These are phyloP conservation scores for Trichoderma reesei DNA, from an alignment of 495 filamentous ascomycete genomes.

Conservation along the genomic window DNA sequence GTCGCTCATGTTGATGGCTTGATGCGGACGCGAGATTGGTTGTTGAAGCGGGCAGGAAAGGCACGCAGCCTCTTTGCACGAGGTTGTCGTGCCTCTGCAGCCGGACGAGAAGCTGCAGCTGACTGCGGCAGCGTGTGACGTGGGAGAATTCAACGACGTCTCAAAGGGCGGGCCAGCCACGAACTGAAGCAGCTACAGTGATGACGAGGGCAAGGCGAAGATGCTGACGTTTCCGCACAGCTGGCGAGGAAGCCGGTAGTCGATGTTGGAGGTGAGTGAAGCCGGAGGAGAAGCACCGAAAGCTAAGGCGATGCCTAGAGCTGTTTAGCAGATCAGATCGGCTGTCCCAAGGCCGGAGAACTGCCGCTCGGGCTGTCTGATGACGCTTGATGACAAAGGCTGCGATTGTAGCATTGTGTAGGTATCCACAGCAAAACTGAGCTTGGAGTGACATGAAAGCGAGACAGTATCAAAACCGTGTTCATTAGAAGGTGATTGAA, in stretches of 20 bases:
- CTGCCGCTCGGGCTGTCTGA: neutral
- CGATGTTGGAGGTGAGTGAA: neutral
- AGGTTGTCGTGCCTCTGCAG: conserved; percentile 1
- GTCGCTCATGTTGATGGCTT: neutral
- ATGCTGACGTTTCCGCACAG: neutral
- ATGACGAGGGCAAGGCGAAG: neutral
- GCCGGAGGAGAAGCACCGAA: neutral
- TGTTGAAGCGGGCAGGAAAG: neutral
- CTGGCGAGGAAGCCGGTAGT: neutral
- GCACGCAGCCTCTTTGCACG: conserved; percentile 6
- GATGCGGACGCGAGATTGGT: neutral
- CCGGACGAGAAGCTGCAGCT: neutral
- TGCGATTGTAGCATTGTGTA: no score
- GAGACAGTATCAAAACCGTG: no score
- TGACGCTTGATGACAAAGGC: conserved; percentile 10
- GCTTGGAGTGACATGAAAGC: no score
- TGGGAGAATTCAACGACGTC: neutral
- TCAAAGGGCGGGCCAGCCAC: neutral
- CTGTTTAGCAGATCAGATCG: neutral
- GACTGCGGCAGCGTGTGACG: neutral
- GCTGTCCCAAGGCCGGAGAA: neutral
- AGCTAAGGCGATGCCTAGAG: neutral
- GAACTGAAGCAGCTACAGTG: neutral
- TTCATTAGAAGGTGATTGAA: no score
- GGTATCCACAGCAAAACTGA: neutral